phyloP scores from a whole-genome alignment of 177 flowering plant species.

The Telopea speciosissima region DNA sequence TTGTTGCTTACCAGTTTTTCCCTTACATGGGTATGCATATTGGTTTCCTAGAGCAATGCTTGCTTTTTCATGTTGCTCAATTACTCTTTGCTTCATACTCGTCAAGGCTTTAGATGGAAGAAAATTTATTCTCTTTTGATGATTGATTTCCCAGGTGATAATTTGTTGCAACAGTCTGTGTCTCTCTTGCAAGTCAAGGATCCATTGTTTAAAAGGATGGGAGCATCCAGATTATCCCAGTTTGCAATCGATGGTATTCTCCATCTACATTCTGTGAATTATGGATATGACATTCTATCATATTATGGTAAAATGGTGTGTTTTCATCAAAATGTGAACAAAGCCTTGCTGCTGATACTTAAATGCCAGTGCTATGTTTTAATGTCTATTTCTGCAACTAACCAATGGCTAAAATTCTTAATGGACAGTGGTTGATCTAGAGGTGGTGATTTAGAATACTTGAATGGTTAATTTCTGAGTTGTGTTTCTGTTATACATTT shows the following conservation, averaged over 20 bases:
- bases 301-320: neutral
- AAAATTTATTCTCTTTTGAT: neutral
- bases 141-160: conserved; percentile 55
- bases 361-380: neutral
- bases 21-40: conserved; percentile 76
- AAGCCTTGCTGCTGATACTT: no score
- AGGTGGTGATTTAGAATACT: neutral
- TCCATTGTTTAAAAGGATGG: conserved; percentile 90
- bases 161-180: conserved; percentile 76
- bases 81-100: neutral
- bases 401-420: neutral
- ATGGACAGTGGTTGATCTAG: neutral
- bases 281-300: neutral
- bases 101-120: neutral
- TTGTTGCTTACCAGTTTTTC: conserved; percentile 63
- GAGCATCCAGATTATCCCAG: conserved; percentile 88
- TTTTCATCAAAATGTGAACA: neutral
- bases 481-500: neutral
- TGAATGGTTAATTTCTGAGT: neutral
- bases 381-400: neutral
- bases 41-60: neutral
- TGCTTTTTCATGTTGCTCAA: neutral
- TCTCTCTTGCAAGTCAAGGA: conserved; percentile 81
- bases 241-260: conserved; percentile 78
- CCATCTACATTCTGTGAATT: neutral